These are phyloP conservation scores for Dioscorea cayenensis DNA, from an alignment of 116 monocot genomes.

Conservation along the genomic window DNA sequence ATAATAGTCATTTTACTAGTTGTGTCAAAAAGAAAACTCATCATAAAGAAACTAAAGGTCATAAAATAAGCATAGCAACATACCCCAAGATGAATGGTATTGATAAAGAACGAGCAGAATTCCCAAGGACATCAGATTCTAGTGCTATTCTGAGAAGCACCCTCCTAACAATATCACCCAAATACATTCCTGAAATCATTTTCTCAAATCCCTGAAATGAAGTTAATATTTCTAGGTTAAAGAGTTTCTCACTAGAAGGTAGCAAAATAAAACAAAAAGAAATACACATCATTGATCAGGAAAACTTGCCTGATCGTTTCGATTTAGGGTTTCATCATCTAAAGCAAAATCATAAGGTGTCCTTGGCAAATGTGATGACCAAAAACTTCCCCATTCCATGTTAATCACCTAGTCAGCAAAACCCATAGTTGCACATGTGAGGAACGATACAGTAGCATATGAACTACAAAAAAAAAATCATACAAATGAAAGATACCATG, in stretches of 20 bases:
- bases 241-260: constrained; percentile 1
- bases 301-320: constrained; percentile 62
- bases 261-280: constrained; percentile 1
- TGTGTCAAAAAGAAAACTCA: not conserved
- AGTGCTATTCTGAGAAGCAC: constrained; percentile 64
- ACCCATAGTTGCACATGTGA: not conserved
- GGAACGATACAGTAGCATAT: not conserved
- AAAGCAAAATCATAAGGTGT: constrained; percentile 82
- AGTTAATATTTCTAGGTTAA: not conserved
- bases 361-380: constrained; percentile 94
- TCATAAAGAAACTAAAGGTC: not conserved
- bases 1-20: too few species aligned
- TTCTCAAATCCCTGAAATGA: constrained; percentile 84
- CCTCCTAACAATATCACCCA: constrained; percentile 86
- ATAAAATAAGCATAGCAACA: not conserved
- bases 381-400: constrained; percentile 99
- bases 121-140: constrained; percentile 81
- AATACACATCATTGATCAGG: not conserved
- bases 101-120: constrained; percentile 34
- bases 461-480: not conserved
- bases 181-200: constrained; percentile 98
- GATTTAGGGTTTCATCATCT: constrained; percentile 78
- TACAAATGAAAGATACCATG: constrained; percentile 58
- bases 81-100: constrained; percentile 68
- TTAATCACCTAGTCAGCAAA: constrained; percentile 66